Evolutionary conservation across 768 basidiomycete species (phyloP), one percentile per base, ranked within the genome.

Genomic region (Terana coerulea): DNA sequence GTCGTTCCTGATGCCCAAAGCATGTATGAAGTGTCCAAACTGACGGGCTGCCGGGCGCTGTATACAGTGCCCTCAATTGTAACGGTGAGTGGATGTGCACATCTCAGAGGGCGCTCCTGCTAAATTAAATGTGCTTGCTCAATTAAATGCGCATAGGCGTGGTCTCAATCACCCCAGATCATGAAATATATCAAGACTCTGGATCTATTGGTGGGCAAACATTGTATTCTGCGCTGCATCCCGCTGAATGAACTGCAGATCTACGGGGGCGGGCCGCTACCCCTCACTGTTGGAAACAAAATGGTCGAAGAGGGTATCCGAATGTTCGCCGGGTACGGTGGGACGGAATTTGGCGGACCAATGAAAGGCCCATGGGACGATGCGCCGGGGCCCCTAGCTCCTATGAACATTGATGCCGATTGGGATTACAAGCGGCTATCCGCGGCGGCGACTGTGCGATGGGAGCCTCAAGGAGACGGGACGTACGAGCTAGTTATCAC

Each of bases 191-290:
- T 61, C 5, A 31, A 37, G 9, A 31, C 53, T 1, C 41, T 57
- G 51, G 37, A 47, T 10, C 39, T 49, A 1, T 19, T 59, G 15
- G 59, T 61, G 28, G 35, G 53, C n/a, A n/a, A n/a, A n/a, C n/a
- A n/a, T n/a, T n/a, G n/a, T n/a, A n/a, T n/a, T n/a, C n/a, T n/a
- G n/a, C n/a, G n/a, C n/a, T n/a, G n/a, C n/a, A n/a, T n/a, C n/a
- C n/a, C n/a, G n/a, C n/a, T n/a, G n/a, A n/a, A n/a, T n/a, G n/a
- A n/a, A n/a, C n/a, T n/a, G 24, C 33, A 61, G 59, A 24, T 51
- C 9, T 58, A 53, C 33, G 57, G 54, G 11, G 59, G 59, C n/a
- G 59, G 59, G 2, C 59, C 59, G 2, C 31, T 61, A 4, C 54
- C 59, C 3, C 21, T 22, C 2, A 47, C 39, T 3, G 58, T 51